Conservation (phyloP, 768 basidiomycete genomes). For the Pulveroboletus sp. region DNA sequence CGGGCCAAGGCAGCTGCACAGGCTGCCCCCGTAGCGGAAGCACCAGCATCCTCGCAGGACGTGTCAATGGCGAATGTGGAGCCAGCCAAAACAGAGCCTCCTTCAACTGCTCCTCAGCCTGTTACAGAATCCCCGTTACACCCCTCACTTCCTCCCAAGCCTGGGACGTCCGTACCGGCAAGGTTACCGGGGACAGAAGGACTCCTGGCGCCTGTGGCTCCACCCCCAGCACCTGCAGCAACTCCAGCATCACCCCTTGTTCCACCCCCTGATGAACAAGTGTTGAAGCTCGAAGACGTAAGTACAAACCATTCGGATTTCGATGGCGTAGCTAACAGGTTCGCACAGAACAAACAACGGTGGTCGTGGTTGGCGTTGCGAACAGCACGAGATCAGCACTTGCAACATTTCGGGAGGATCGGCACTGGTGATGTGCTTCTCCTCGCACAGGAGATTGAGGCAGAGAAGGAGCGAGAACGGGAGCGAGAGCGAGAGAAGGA, state of each 20-base stretch:
- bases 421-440: slow-evolving; percentile 69
- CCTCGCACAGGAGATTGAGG: slow-evolving; percentile 36
- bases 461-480: slow-evolving; percentile 35
- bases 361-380: slow-evolving; percentile 82
- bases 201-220: no score
- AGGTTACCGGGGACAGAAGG: slow-evolving; percentile 33
- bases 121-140: slow-evolving; percentile 47
- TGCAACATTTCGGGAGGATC: slow-evolving; percentile 79
- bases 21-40: slow-evolving; percentile 20
- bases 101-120: background rate
- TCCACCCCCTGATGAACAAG: slow-evolving; percentile 44
- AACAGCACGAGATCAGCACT: slow-evolving; percentile 64
- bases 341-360: slow-evolving; percentile 63
- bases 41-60: slow-evolving; percentile 17
- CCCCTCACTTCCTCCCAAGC: slow-evolving; percentile 71
- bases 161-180: slow-evolving; percentile 40
- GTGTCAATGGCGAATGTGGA: slow-evolving; percentile 9
- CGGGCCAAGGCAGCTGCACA: slow-evolving; percentile 40
- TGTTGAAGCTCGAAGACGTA: slow-evolving; percentile 63
- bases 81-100: slow-evolving; percentile 20
- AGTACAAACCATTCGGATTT: background rate
- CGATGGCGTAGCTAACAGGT: slow-evolving; percentile 10
- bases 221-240: slow-evolving; percentile 10
- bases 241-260: slow-evolving; percentile 23
- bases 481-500: slow-evolving; percentile 38